Base-by-base conservation (phyloP, 345 rosid species). In the Anastatica hierochuntica region DNA sequence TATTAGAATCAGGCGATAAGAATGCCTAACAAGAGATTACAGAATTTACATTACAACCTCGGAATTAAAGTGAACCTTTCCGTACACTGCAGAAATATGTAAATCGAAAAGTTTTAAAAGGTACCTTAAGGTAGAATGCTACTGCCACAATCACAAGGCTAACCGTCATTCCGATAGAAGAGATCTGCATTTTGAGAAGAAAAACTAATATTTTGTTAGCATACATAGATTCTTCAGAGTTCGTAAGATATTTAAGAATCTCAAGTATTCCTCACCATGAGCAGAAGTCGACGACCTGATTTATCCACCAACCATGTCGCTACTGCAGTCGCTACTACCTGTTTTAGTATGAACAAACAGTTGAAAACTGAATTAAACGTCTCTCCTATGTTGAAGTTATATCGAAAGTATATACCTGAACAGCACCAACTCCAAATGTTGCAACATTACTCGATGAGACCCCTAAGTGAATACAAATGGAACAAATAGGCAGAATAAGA, bases 241-340 rank as follows among this genome's bases (percentile, higher is more conserved):
- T 34, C 31, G 1, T 29, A 18, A 39, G 38, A 37, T 45, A 31
- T 19, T 26, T 31, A 16, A 1, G 23, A 18, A 20, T 37, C 27
- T 52, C 39, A 26, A 19, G 16, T 50, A 29, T 5, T 53, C 62
- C 90, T 60, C 56, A 92, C 98, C 61, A 78, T 77, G 56, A 92
- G 90, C 29, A 92, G 84, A 62, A 92, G 53, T 61, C 97, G 76
- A 53, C 98, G 95, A 47, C 98, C 98, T 49, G 86, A 66, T 76
- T 64, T 79, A 64, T 92, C 97, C 52, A 74, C 70, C 71, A 92
- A 77, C 95, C 97, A 92, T 36, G 94, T 83, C 29, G 88, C 74
- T 24, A 88, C 47, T 44, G 69, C 97, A 50, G 94, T 92, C 51
- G 95, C 97, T 37, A 77, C 6, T 13, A 92, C 97, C 98, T 90